Conservation (phyloP, 768 basidiomycete genomes). For the Boletus sp. region DNA sequence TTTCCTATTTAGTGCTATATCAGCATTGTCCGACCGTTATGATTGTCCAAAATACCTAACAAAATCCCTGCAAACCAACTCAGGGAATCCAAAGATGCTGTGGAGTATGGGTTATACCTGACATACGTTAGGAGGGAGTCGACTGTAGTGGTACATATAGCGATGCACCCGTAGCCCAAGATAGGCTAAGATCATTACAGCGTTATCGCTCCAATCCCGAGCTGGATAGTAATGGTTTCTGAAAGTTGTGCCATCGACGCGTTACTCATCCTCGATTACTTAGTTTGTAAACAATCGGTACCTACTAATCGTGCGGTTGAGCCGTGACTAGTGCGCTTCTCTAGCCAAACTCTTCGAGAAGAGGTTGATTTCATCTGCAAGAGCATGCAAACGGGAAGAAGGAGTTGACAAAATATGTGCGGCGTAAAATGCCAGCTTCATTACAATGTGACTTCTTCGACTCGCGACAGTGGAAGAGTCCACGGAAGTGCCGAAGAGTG, state of each 20-base stretch:
- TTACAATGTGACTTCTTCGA: conserved; percentile 38
- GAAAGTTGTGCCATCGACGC: neutral
- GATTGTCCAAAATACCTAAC: too few relatives aligned
- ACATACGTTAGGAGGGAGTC: too few relatives aligned
- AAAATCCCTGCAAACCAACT: too few relatives aligned
- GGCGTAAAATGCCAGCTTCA: conserved; percentile 69
- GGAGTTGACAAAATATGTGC: conserved; percentile 57
- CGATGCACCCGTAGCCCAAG: neutral
- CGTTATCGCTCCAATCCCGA: neutral
- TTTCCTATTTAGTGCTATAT: too few relatives aligned
- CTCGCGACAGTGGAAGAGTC: neutral
- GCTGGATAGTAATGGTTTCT: neutral
- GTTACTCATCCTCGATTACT: neutral
- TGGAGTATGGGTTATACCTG: too few relatives aligned
- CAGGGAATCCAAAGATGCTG: too few relatives aligned
- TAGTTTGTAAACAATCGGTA: neutral
- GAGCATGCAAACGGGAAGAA: conserved; percentile 34
- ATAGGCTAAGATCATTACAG: neutral
- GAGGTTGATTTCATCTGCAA: conserved; percentile 41
- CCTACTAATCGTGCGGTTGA: neutral
- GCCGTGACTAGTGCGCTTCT: conserved; percentile 6
- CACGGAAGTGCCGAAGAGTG: conserved; percentile 15
- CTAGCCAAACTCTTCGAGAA: conserved; percentile 26
- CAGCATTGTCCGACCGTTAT: too few relatives aligned
- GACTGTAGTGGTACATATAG: neutral